Evolutionary conservation across 2,329 filamentous ascomycete genomes (phyloP).

Genomic region (Akanthomyces uredinophilus): DNA sequence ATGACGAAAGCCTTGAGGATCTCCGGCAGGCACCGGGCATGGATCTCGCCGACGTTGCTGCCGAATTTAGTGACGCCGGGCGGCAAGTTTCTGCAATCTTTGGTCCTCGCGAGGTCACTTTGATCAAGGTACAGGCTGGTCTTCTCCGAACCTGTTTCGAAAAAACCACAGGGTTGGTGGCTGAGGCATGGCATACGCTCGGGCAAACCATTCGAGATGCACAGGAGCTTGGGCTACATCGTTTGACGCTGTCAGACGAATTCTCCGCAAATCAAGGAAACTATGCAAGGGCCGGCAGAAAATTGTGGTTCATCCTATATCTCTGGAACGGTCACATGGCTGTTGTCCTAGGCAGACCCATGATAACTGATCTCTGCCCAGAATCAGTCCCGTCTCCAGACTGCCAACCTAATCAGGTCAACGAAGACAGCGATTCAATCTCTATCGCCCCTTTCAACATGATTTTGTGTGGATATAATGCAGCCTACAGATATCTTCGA

Average conservation of each 20-base stretch:
- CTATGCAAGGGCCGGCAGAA: background rate
- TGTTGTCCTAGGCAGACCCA: constrained; percentile 15
- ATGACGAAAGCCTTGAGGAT: constrained; percentile 13
- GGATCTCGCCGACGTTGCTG: constrained; percentile 13
- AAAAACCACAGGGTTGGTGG: constrained; percentile 13
- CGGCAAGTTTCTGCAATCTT: constrained; percentile 1
- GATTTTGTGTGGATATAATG: too few species aligned
- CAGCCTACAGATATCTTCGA: too few species aligned
- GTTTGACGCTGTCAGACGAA: background rate
- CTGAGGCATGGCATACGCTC: constrained; percentile 15
- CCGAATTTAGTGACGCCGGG: constrained; percentile 14
- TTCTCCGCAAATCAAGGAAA: background rate
- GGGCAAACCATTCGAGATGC: constrained; percentile 14
- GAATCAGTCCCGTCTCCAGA: background rate
- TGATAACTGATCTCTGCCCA: background rate
- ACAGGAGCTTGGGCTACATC: constrained; percentile 16
- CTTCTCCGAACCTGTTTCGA: constrained; percentile 13
- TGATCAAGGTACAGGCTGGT: constrained; percentile 12
- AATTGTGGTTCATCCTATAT: constrained; percentile 13
- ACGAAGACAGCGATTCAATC: too few species aligned
- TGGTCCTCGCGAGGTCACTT: background rate
- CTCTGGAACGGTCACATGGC: constrained; percentile 17
- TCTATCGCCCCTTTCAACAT: too few species aligned
- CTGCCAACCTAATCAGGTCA: too few species aligned
- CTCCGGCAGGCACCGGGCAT: constrained; percentile 13